Evolutionary conservation across 1,139 yeast species (phyloP), one percentile per base, ranked within the genome.

Genomic region (Torulaspora pretoriensis): DNA sequence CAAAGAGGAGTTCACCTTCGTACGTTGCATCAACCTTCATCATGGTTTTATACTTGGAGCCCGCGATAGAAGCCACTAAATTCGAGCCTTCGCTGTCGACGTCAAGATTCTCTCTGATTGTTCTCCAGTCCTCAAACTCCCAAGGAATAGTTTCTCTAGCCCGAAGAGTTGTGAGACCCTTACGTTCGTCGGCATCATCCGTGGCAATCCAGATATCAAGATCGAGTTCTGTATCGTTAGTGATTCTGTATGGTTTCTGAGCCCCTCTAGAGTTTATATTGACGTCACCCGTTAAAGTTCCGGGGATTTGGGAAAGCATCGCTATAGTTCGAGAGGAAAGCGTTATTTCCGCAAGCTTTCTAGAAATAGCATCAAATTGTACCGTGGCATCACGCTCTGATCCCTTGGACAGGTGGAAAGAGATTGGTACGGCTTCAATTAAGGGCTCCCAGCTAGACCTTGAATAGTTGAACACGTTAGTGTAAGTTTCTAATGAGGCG

Each of bases 401-500:
- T 0, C 68, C 64, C 50, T 74, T 77, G 0, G 85, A 72, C 2
- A 85, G 79, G 61, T 86, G 89, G 13, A 89, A 65, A 0, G 89
- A 81, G 43, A 92, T 70, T 8, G 90, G 84, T 87, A 96, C 86
- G 0, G 92, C 82, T 57, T 94, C 98, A 40, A 92, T 65, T 38
- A 94, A 69, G 0, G 98, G 97, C 57, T 94, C 98, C 99, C 99
- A 94, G 0, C 94, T 80, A 0, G 97, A 89, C 54, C 88, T 80
- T 0, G 97, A 79, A 61, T 90, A 90, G 63, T 92, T 92, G 71
- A 84, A 92, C 19, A 90, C 80, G 63, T 90, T 92, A 9, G 85
- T 76, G 53, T 72, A 80, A 0, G 89, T 76, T 54, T 81, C 87
- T 25, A 90, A 67, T 25, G 79, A 79, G 0, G 84, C 73, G 50